These are phyloP conservation scores for Calophaca sinica DNA, from an alignment of 306 rosid species.

Conservation along the genomic window DNA sequence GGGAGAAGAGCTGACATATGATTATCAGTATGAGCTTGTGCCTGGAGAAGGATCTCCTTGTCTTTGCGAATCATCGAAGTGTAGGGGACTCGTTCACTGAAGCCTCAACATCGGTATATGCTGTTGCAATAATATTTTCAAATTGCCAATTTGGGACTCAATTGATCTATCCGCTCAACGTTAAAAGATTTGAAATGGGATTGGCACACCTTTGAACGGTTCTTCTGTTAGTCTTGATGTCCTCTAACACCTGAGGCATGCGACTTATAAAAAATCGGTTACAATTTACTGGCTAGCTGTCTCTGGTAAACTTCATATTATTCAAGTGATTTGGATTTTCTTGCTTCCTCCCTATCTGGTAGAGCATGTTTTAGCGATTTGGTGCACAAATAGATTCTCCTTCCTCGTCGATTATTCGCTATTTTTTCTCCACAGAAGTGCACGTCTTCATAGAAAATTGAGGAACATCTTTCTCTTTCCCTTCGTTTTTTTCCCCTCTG, in stretches of 20 bases:
- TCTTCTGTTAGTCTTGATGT: slow-evolving; percentile 14
- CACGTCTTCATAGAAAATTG: slow-evolving; percentile 39
- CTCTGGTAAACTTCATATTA: neutral
- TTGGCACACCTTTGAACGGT: slow-evolving; percentile 1
- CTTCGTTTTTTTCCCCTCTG: neutral
- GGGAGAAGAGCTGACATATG: slow-evolving; percentile 90
- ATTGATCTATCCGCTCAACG: slow-evolving; percentile 22
- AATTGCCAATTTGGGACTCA: slow-evolving; percentile 40
- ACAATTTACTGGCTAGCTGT: neutral
- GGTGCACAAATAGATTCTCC: slow-evolving; percentile 17
- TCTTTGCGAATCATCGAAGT: slow-evolving; percentile 67
- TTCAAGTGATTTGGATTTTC: slow-evolving; percentile 31
- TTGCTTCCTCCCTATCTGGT: slow-evolving; percentile 8
- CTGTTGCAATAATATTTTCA: slow-evolving; percentile 37
- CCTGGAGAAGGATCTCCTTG: slow-evolving; percentile 77
- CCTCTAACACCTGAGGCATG: slow-evolving; percentile 30
- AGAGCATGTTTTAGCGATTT: slow-evolving; percentile 43
- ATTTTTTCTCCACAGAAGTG: slow-evolving; percentile 15
- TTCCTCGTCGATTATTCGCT: slow-evolving; percentile 20
- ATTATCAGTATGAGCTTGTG: slow-evolving; percentile 61
- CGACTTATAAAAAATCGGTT: slow-evolving; percentile 23
- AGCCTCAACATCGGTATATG: slow-evolving; percentile 12
- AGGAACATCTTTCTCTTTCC: neutral
- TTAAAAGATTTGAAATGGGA: slow-evolving; percentile 2
- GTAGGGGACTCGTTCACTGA: slow-evolving; percentile 71